A percentile compares a stretch with the other conserved stretches of the same genome.
Conservation (phyloP, 2,329 filamentous ascomycete species). For the Alternaria dauci region DNA sequence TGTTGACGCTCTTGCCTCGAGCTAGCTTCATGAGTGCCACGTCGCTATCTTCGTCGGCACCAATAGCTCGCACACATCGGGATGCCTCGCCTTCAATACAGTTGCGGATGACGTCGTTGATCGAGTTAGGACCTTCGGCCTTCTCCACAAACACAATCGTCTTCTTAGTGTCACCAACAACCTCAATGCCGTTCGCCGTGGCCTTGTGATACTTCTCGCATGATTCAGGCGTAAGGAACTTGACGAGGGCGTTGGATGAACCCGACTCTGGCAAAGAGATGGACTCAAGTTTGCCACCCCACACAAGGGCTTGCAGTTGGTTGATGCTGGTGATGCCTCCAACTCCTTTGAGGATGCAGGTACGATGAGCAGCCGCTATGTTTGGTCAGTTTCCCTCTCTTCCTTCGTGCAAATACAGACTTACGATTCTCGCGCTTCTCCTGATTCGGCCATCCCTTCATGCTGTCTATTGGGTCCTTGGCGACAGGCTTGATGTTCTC, state of each 20-base stretch:
- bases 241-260: constrained; percentile 36
- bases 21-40: constrained; percentile 51
- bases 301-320: constrained; percentile 47
- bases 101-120: constrained; percentile 54
- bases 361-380: constrained; percentile 33
- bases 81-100: constrained; percentile 54
- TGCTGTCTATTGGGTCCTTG: constrained; percentile 17
- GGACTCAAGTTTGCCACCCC: constrained; percentile 49
- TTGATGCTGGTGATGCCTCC: constrained; percentile 32
- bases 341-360: constrained; percentile 40
- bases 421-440: constrained; percentile 43
- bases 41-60: constrained; percentile 53
- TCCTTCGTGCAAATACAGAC: background rate
- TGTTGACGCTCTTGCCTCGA: constrained; percentile 40
- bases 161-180: constrained; percentile 29
- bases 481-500: background rate
- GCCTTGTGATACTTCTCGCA: constrained; percentile 45
- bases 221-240: constrained; percentile 45
- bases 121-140: constrained; percentile 35
- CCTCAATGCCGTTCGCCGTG: constrained; percentile 47
- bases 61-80: constrained; percentile 57
- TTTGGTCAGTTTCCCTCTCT: constrained; percentile 11
- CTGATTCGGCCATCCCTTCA: constrained; percentile 38
- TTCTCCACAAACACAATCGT: constrained; percentile 41
- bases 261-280: constrained; percentile 38